phyloP scores from a whole-genome alignment of 805 yeast genomes.

The Ogataea paraovalis region DNA sequence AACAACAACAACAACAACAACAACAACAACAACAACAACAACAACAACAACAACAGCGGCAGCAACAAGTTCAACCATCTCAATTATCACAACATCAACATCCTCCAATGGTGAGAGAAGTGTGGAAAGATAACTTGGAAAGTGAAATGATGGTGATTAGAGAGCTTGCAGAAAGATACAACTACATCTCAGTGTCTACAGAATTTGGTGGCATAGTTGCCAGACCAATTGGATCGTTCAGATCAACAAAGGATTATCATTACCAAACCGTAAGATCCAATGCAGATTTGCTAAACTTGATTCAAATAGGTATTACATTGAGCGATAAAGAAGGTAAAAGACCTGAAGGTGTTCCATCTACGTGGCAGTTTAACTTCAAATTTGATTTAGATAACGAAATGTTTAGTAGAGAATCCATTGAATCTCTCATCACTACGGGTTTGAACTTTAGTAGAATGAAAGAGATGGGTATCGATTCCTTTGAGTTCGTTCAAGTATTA shows the following conservation, averaged over 20 bases:
- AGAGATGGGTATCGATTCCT: conserved; percentile 71
- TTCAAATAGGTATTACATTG: conserved; percentile 80
- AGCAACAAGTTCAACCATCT: conserved; percentile 19
- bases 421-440: conserved; percentile 76
- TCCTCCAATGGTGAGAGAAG: conserved; percentile 57
- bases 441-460: conserved; percentile 74
- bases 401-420: conserved; percentile 83
- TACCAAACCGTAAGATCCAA: conserved; percentile 92
- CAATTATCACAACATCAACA: conserved; percentile 17
- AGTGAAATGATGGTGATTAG: conserved; percentile 62
- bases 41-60: conserved; percentile 21
- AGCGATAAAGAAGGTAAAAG: conserved; percentile 65
- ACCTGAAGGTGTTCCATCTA: conserved; percentile 61
- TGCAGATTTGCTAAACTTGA: conserved; percentile 78
- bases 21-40: conserved; percentile 21
- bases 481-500: conserved; percentile 77
- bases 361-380: conserved; percentile 96
- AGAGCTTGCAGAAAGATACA: conserved; percentile 51
- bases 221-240: conserved; percentile 91
- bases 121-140: conserved; percentile 68
- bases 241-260: conserved; percentile 87
- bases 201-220: conserved; percentile 97
- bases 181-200: conserved; percentile 69
- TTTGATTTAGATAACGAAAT: conserved; percentile 76
- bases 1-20: no score